Evolutionary conservation across 2,329 filamentous ascomycete genomes (phyloP).

Genomic region (Basipetospora chlamydospora): DNA sequence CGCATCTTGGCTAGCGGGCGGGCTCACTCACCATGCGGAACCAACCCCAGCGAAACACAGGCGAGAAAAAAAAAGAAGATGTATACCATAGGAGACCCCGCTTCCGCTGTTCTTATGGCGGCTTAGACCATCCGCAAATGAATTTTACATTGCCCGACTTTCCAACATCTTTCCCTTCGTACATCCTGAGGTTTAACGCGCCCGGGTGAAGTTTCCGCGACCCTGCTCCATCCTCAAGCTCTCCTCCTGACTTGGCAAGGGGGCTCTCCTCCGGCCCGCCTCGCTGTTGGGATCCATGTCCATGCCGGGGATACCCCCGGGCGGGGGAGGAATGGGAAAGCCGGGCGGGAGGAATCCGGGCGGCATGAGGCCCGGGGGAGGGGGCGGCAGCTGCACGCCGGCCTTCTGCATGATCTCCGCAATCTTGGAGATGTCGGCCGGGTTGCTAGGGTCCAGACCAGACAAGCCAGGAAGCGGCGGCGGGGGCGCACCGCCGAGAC

Average conservation of each 20-base stretch:
- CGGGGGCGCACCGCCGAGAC: constrained; percentile 29
- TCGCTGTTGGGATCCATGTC: constrained; percentile 18
- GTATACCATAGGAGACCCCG: too few relatives aligned
- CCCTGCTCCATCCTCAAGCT: constrained; percentile 66
- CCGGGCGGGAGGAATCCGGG: constrained; percentile 30
- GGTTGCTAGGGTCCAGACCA: constrained; percentile 43
- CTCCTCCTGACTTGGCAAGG: constrained; percentile 71
- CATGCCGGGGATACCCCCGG: constrained; percentile 11
- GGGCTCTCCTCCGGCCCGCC: constrained; percentile 39
- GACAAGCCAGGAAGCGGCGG: constrained; percentile 34
- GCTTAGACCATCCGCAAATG: too few relatives aligned
- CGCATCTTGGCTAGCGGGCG: too few relatives aligned
- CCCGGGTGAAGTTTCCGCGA: constrained; percentile 43
- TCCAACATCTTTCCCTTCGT: too few relatives aligned
- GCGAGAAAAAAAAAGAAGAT: too few relatives aligned
- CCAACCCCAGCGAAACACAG: too few relatives aligned
- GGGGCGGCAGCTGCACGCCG: constrained; percentile 45
- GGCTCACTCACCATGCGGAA: too few relatives aligned
- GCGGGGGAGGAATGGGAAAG: constrained; percentile 23
- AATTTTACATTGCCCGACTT: too few relatives aligned
- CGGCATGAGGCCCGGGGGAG: constrained; percentile 30
- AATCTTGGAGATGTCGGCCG: constrained; percentile 45
- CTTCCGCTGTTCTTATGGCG: too few relatives aligned
- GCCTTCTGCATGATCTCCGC: constrained; percentile 52
- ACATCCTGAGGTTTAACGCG: constrained; percentile 29